phyloP scores from a whole-genome alignment of 2,329 filamentous ascomycete species.

The Scytalidium lignicola region DNA sequence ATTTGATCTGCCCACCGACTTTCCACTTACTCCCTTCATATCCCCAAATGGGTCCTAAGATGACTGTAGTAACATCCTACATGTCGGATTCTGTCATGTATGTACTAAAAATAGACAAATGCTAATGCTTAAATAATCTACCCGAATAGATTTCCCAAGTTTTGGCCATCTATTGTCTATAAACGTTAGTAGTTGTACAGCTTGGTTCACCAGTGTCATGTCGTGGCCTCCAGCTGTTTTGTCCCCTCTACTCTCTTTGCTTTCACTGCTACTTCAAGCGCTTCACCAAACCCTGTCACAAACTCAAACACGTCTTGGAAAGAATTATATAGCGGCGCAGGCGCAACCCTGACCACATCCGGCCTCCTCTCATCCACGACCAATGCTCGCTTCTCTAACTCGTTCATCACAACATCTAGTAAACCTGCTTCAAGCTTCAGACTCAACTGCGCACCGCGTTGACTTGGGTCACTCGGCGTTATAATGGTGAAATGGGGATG shows the following conservation, averaged over 20 bases:
- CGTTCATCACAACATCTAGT: constrained; percentile 56
- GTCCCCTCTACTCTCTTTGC: background rate
- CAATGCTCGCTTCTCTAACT: constrained; percentile 56
- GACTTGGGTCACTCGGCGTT: constrained; percentile 57
- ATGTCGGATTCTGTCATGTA: no score
- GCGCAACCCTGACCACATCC: constrained; percentile 70
- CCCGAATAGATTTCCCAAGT: no score
- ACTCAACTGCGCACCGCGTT: constrained; percentile 70
- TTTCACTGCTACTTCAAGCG: constrained; percentile 24
- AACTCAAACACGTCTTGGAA: constrained; percentile 63
- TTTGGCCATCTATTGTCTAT: no score
- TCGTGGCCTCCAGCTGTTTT: background rate
- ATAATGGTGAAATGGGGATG: constrained; percentile 50
- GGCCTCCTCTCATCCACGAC: constrained; percentile 72
- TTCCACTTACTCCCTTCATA: no score
- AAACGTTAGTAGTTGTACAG: background rate
- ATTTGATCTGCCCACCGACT: no score
- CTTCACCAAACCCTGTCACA: constrained; percentile 35
- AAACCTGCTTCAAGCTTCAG: constrained; percentile 55
- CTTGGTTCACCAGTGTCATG: background rate
- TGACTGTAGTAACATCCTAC: no score
- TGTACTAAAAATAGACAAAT: no score
- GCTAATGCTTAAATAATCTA: no score
- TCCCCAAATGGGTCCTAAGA: no score
- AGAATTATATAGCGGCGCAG: constrained; percentile 69